Conservation (phyloP, 108 stramenopile genomes). For the Nitzschia palea region DNA sequence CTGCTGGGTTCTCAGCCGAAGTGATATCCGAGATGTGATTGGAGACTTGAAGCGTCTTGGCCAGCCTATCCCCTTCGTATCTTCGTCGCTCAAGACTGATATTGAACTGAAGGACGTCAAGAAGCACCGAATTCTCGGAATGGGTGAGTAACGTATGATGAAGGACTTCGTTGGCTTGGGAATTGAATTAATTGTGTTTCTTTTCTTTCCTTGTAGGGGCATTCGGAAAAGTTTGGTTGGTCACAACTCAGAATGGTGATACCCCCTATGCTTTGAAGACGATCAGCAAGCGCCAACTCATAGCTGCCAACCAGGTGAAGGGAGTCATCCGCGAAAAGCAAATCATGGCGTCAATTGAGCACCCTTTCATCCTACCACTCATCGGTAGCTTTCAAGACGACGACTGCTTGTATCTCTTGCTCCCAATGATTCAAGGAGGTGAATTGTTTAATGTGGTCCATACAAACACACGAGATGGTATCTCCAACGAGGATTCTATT, state of each 20-base stretch:
- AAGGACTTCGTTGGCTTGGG: not conserved
- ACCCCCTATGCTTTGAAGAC: constrained; percentile 92
- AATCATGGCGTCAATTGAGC: constrained; percentile 87
- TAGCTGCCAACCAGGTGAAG: constrained; percentile 84
- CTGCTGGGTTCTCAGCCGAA: constrained; percentile 50
- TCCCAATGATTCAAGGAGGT: constrained; percentile 85
- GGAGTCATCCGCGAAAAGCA: constrained; percentile 95
- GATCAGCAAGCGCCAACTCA: constrained; percentile 83
- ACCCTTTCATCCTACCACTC: constrained; percentile 91
- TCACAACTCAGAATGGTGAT: constrained; percentile 43
- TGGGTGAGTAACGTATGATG: constrained; percentile 31
- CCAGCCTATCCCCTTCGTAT: constrained; percentile 33
- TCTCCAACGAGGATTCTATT: constrained; percentile 58
- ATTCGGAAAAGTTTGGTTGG: constrained; percentile 94
- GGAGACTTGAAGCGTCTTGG: constrained; percentile 72
- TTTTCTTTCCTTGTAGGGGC: constrained; percentile 41
- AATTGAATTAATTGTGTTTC: not conserved
- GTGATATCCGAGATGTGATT: constrained; percentile 58
- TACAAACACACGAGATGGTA: constrained; percentile 48
- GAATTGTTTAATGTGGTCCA: constrained; percentile 82
- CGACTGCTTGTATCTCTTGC: constrained; percentile 82
- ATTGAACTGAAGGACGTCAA: constrained; percentile 61
- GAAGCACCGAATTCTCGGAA: constrained; percentile 79
- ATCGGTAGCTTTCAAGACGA: constrained; percentile 87
- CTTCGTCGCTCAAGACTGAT: constrained; percentile 20